Conservation (phyloP, 2,329 filamentous ascomycete genomes). For the Pyricularia sp. region DNA sequence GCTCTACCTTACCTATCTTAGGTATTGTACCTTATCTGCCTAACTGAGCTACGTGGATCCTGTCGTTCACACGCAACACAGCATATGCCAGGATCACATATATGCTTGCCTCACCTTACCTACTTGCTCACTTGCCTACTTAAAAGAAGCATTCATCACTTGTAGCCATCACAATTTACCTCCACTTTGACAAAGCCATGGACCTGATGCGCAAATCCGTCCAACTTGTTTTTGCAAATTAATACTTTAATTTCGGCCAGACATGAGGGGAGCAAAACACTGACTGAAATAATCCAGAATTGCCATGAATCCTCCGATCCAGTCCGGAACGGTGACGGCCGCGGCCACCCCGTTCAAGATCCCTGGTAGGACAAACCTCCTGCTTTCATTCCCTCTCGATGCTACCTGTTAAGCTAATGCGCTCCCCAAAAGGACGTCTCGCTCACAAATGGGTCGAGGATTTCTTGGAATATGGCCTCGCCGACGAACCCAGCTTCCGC, state of each 20-base stretch:
- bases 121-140: not conserved
- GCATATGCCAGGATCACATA: not conserved
- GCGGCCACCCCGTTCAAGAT: not conserved
- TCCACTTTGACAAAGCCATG: not conserved
- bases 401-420: not conserved
- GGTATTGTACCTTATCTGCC: too few relatives aligned
- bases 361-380: not conserved
- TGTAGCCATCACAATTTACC: not conserved
- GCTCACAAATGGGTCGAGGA: conserved; percentile 15
- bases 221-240: not conserved
- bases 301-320: not conserved
- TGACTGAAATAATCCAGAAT: not conserved
- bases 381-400: not conserved
- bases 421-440: conserved; percentile 10
- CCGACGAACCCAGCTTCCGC: conserved; percentile 6
- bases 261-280: not conserved
- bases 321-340: not conserved
- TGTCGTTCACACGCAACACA: not conserved
- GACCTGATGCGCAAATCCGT: not conserved
- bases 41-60: not conserved
- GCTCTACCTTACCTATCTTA: not conserved
- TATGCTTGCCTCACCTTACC: not conserved
- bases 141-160: not conserved
- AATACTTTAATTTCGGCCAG: not conserved
- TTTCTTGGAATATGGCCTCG: conserved; percentile 9